Evolutionary conservation across 2,329 filamentous ascomycete genomes (phyloP).

Genomic region (Aureobasidium namibiae): DNA sequence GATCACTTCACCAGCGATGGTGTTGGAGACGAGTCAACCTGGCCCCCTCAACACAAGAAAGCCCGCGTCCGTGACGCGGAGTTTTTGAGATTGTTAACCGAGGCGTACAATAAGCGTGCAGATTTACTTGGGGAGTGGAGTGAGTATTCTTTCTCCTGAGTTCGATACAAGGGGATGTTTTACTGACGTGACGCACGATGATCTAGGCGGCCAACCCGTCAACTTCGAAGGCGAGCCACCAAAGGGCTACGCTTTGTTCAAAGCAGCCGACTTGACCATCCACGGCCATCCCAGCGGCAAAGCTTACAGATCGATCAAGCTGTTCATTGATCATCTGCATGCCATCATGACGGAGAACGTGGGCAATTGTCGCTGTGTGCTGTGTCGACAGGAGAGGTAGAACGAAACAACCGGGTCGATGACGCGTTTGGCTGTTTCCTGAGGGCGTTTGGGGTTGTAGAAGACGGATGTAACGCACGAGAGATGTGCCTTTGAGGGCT

Average conservation of each 20-base stretch:
- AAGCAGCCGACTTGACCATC: neutral
- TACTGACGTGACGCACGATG: neutral
- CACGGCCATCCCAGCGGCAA: neutral
- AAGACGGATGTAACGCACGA: too few relatives aligned
- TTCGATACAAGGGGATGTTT: neutral
- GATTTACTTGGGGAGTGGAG: neutral
- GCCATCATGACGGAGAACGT: neutral
- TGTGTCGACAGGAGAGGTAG: neutral
- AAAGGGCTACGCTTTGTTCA: neutral
- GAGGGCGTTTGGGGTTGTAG: too few relatives aligned
- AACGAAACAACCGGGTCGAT: too few relatives aligned
- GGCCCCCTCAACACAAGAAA: neutral
- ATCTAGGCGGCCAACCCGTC: neutral
- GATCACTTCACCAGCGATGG: neutral
- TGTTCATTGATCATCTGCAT: neutral
- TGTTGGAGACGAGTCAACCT: neutral
- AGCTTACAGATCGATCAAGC: neutral
- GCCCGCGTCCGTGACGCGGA: neutral
- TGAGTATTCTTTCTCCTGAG: neutral
- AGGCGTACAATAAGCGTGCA: neutral
- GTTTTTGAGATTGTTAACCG: neutral
- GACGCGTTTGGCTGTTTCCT: too few relatives aligned
- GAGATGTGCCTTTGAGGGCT: too few relatives aligned
- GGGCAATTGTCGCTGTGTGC: neutral
- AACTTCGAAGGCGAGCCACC: neutral